phyloP scores from a whole-genome alignment of 164 flowering plant species.

The Sedum album region DNA sequence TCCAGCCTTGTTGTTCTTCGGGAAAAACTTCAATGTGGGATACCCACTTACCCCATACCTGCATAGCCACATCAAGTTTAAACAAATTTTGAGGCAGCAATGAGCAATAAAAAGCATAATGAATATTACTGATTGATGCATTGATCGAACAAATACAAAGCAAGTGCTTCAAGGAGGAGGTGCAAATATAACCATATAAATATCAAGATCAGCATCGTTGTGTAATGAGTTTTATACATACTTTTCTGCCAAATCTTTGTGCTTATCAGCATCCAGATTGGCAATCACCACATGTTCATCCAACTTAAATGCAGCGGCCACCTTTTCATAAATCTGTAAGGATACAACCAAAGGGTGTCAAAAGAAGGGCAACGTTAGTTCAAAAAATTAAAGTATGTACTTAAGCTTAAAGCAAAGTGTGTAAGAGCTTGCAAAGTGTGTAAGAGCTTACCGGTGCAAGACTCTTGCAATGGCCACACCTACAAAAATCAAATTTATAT shows the following conservation, averaged over 20 bases:
- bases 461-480: conserved; percentile 97
- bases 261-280: conserved; percentile 84
- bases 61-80: conserved; percentile 12
- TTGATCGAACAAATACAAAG: neutral
- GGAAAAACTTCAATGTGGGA: conserved; percentile 94
- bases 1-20: conserved; percentile 86
- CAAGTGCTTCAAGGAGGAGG: neutral
- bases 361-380: neutral
- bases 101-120: neutral
- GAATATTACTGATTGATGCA: neutral
- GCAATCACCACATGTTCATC: conserved; percentile 88
- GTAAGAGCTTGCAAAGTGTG: conserved; percentile 20
- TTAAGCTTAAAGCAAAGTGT: neutral
- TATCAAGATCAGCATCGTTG: neutral
- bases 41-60: conserved; percentile 92
- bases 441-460: conserved; percentile 85
- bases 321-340: conserved; percentile 75
- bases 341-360: neutral
- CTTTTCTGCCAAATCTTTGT: conserved; percentile 71
- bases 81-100: neutral
- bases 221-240: conserved; percentile 11
- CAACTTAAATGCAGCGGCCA: conserved; percentile 74
- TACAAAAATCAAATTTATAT: conserved; percentile 15
- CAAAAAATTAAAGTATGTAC: neutral
- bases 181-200: neutral